These are phyloP conservation scores for Hymenoscyphus fructigenus DNA, from an alignment of 2,329 filamentous ascomycete genomes.

Conservation along the genomic window DNA sequence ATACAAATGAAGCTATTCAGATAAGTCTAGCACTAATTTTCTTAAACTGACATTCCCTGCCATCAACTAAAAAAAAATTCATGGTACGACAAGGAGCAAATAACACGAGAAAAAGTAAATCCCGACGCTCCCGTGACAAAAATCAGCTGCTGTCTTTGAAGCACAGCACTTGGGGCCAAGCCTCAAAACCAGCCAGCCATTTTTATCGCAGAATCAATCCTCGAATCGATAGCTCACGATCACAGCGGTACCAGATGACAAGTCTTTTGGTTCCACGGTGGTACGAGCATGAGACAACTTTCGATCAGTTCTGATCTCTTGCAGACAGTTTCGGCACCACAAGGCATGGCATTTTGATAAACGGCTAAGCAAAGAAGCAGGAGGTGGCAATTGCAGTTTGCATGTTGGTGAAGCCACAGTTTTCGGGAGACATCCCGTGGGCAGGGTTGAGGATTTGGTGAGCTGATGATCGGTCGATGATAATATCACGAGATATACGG, in stretches of 20 bases:
- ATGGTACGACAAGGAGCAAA: too few species aligned
- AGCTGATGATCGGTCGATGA: not conserved
- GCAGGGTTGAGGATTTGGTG: not conserved
- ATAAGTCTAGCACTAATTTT: too few species aligned
- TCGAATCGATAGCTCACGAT: not conserved
- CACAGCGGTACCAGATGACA: not conserved
- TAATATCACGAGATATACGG: not conserved
- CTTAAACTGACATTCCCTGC: too few species aligned
- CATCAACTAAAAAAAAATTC: too few species aligned
- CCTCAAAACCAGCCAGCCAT: not conserved
- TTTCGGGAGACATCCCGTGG: not conserved
- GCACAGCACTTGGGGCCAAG: not conserved
- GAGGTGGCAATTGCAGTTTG: not conserved
- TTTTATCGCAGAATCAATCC: not conserved
- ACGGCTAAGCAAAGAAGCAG: not conserved
- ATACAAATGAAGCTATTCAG: too few species aligned
- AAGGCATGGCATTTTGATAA: not conserved
- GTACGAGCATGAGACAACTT: not conserved
- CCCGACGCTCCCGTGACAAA: not conserved
- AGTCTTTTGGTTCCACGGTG: not conserved
- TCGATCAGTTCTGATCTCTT: conserved; percentile 1
- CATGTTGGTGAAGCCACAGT: not conserved
- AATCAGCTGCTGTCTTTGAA: not conserved
- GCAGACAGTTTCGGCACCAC: not conserved
- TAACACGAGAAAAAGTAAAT: too few species aligned